Base-by-base conservation (phyloP, 768 basidiomycete genomes). In the Paxillus rubicundulus region DNA sequence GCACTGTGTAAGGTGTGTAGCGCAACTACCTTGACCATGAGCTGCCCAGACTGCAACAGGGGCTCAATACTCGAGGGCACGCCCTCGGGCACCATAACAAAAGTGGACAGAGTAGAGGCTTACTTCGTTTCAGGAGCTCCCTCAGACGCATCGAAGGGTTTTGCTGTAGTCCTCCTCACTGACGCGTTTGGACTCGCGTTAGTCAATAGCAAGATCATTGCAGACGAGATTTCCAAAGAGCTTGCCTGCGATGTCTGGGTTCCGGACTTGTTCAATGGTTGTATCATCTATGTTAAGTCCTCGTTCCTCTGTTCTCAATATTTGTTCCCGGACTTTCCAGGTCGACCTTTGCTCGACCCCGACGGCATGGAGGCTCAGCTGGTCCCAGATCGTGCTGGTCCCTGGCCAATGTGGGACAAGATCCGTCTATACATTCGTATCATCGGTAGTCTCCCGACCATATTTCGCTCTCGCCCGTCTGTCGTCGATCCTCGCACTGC, bases 231-330 rank as follows among this genome's bases (percentile, higher is more conserved):
- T 20, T 74, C 82, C 8, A 66, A 74, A 50, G 58, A 66, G 16
- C 59, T 85, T 27, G 66, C 71, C 16, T 81, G 82, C 55, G 84
- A 86, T 57, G 82, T 84, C 16, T 86, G 81, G 78, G 72, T 82
- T 16, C 84, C 84, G 9, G 82, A 86, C 66, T 64, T 82, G 44
- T 86, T 84, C 57, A 62, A 72, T 54, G 84, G 83, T 79, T 48
- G 42, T 70, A 60, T 33, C 49, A 16, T 44, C 33, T 32, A 4
- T 37, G 38, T 12, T 17, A 14, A 37, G 13, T 20, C 2, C 3
- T 7, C 43, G 17, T 13, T 12, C 28, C 9, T 38, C 18, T 27
- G 21, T 28, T 17, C 33, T 32, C 30, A 3, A 36, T 57, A 18
- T 53, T 39, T 3, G 6, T 24, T 24, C 27, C 34, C 16, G 13